These are phyloP conservation scores for Macadamia integrifolia DNA, from an alignment of 164 flowering plant genomes.

Conservation along the genomic window DNA sequence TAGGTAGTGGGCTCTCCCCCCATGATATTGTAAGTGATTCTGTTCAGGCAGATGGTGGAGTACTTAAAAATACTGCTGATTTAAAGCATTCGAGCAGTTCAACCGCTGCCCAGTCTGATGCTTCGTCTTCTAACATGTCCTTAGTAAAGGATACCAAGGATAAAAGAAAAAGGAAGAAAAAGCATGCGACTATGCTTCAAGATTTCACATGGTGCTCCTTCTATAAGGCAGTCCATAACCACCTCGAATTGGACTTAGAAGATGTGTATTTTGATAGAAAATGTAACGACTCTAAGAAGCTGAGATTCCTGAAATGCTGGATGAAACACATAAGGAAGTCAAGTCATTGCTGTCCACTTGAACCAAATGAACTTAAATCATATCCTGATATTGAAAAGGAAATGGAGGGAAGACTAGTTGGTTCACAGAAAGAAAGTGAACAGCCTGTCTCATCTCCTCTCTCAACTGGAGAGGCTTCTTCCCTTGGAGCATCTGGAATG, in stretches of 20 bases:
- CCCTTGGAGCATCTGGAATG: constrained; percentile 25
- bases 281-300: constrained; percentile 49
- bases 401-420: constrained; percentile 17
- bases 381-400: constrained; percentile 20
- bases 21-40: background rate
- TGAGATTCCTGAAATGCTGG: constrained; percentile 89
- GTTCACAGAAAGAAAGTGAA: constrained; percentile 34
- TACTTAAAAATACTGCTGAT: constrained; percentile 7
- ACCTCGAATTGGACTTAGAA: constrained; percentile 38
- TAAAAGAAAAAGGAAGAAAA: constrained; percentile 28
- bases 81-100: constrained; percentile 11
- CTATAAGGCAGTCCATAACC: constrained; percentile 40
- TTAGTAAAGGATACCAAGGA: constrained; percentile 7
- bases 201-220: constrained; percentile 66
- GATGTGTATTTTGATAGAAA: constrained; percentile 44
- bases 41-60: constrained; percentile 7
- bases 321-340: constrained; percentile 58
- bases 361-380: constrained; percentile 14
- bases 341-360: background rate
- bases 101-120: constrained; percentile 20
- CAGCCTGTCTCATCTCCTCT: constrained; percentile 29
- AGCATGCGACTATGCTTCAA: constrained; percentile 18
- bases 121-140: constrained; percentile 10
- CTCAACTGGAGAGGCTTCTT: constrained; percentile 33
- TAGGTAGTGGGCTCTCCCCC: constrained; percentile 21